A percentile compares a stretch with the other conserved stretches of the same genome.
Conservation (phyloP, 768 basidiomycete genomes). For the Suillus variegatus region DNA sequence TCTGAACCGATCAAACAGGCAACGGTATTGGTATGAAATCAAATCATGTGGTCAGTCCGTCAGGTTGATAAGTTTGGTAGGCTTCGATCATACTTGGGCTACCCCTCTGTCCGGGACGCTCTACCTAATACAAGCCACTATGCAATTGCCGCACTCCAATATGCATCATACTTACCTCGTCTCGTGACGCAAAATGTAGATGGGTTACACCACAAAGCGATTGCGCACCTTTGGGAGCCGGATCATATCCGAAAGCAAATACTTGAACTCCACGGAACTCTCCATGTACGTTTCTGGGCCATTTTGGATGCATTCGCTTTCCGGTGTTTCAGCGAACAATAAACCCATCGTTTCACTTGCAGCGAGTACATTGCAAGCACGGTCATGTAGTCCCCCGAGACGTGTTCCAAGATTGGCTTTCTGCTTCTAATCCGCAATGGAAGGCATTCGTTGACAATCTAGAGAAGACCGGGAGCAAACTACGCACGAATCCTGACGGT, state of each 20-base stretch:
- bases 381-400: slow-evolving; percentile 70
- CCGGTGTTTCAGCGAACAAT: not conserved
- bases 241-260: slow-evolving; percentile 44
- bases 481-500: slow-evolving; percentile 90
- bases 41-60: not conserved
- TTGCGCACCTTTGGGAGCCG: slow-evolving; percentile 45
- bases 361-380: slow-evolving; percentile 77
- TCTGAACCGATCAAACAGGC: slow-evolving; percentile 42
- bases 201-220: slow-evolving; percentile 85
- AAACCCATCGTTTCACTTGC: slow-evolving; percentile 16
- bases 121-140: slow-evolving; percentile 89
- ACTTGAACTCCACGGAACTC: slow-evolving; percentile 86
- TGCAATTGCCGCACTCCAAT: slow-evolving; percentile 80
- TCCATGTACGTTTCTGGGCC: slow-evolving; percentile 57
- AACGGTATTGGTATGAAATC: slow-evolving; percentile 73
- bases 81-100: slow-evolving; percentile 83
- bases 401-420: slow-evolving; percentile 74
- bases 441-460: slow-evolving; percentile 65
- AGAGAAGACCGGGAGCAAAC: slow-evolving; percentile 55
- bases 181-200: slow-evolving; percentile 95
- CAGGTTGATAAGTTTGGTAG: slow-evolving; percentile 16
- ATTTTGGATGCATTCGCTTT: not conserved
- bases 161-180: slow-evolving; percentile 56
- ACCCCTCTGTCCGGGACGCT: slow-evolving; percentile 80
- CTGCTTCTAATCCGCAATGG: slow-evolving; percentile 78